Conservation (phyloP, 1,284 basidiomycete species). For the Leccinum griseonigrum region DNA sequence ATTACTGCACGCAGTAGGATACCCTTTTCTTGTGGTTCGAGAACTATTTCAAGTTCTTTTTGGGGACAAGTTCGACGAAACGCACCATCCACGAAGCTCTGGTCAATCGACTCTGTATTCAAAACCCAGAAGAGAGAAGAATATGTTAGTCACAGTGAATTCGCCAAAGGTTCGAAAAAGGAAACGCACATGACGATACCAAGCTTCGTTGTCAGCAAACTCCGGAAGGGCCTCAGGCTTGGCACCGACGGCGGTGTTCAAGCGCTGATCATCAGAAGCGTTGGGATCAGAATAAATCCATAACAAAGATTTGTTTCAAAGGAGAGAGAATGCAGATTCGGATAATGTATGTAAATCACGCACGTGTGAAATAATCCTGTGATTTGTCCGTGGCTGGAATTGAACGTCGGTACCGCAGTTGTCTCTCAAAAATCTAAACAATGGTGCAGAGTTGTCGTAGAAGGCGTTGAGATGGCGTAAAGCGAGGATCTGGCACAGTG, state of each 20-base stretch:
- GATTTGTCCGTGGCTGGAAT: conserved; percentile 21
- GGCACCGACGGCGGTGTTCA: conserved; percentile 18
- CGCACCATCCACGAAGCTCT: conserved; percentile 26
- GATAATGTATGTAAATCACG: conserved; percentile 4
- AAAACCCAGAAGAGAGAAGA: not conserved
- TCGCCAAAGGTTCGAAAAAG: not conserved
- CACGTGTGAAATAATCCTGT: conserved; percentile 28
- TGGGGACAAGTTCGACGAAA: conserved; percentile 25
- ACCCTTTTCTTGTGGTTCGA: not conserved
- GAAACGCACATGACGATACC: conserved; percentile 27
- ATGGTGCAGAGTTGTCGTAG: conserved; percentile 29
- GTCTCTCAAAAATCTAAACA: conserved; percentile 24
- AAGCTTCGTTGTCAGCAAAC: conserved; percentile 25
- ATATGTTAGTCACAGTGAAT: not conserved
- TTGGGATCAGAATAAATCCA: not conserved
- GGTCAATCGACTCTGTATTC: conserved; percentile 17
- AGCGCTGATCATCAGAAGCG: conserved; percentile 15
- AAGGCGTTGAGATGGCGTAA: conserved; percentile 12
- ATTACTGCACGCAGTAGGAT: not conserved
- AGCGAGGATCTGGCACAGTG: conserved; percentile 5
- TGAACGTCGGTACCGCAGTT: conserved; percentile 14
- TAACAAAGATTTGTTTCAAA: not conserved
- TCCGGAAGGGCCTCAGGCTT: conserved; percentile 17
- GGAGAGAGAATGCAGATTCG: not conserved
- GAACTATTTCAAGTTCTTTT: conserved; percentile 10